Evolutionary conservation across 441 rosid species (phyloP).

Genomic region (Erysimum cheiri): DNA sequence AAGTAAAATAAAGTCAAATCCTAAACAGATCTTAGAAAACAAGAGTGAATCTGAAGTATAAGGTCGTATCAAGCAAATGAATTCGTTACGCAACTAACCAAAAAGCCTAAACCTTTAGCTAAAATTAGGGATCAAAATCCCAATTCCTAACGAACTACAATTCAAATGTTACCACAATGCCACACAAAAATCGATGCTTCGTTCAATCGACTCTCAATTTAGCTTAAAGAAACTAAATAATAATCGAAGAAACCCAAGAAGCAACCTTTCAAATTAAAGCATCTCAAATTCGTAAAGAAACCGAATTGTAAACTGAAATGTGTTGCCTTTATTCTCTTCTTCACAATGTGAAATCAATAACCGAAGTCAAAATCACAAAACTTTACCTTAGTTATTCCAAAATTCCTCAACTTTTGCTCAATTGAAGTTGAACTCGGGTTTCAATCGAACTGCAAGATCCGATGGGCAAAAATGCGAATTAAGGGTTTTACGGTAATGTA

Average conservation of each 20-base stretch:
- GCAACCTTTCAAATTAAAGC: constrained; percentile 5
- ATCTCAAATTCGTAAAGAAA: not conserved
- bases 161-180: not conserved
- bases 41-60: constrained; percentile 23
- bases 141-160: not conserved
- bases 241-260: constrained; percentile 1
- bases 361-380: constrained; percentile 30
- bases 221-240: not conserved
- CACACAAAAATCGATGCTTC: not conserved
- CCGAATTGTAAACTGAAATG: constrained; percentile 3
- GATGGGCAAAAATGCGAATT: not conserved
- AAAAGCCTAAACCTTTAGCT: constrained; percentile 12
- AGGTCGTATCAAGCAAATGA: constrained; percentile 11
- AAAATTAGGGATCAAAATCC: not conserved
- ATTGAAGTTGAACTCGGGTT: not conserved
- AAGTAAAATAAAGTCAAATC: constrained; percentile 19
- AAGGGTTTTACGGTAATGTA: constrained; percentile 2
- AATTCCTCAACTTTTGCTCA: not conserved
- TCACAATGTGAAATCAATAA: constrained; percentile 27
- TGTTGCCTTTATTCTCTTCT: not conserved
- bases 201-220: not conserved
- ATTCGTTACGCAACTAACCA: not conserved
- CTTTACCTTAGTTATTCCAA: not conserved
- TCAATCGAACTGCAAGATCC: constrained; percentile 18
- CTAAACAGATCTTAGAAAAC: constrained; percentile 12